phyloP scores from a whole-genome alignment of 345 rosid species.

The Sisymbrium irio region DNA sequence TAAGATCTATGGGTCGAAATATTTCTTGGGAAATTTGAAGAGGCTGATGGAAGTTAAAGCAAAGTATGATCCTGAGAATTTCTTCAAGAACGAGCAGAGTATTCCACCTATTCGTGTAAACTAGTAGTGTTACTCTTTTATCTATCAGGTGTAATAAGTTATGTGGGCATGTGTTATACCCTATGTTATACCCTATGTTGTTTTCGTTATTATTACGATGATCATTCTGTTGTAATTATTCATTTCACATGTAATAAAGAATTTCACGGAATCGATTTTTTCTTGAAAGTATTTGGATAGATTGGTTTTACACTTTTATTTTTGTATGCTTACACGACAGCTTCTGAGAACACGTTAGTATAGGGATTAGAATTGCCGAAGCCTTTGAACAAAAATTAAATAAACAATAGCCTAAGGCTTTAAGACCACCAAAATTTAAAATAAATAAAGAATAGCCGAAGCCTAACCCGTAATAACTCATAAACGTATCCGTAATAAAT shows the following conservation, averaged over 20 bases:
- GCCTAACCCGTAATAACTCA: not conserved
- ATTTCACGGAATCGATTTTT: not conserved
- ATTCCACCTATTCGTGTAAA: slow-evolving; percentile 29
- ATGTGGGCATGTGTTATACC: not conserved
- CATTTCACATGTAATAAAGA: not conserved
- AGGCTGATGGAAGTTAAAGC: slow-evolving; percentile 42
- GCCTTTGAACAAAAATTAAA: not conserved
- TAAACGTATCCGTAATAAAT: not conserved
- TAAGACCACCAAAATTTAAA: too few relatives aligned
- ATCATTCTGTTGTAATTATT: not conserved
- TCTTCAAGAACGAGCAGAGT: slow-evolving; percentile 44
- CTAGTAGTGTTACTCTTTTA: not conserved
- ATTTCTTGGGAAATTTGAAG: slow-evolving; percentile 39
- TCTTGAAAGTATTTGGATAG: not conserved
- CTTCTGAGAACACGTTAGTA: not conserved
- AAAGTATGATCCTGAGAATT: slow-evolving; percentile 41
- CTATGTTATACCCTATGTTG: not conserved
- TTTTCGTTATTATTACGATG: not conserved
- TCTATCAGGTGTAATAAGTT: not conserved
- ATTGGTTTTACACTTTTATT: too few relatives aligned
- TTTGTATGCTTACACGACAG: too few relatives aligned
- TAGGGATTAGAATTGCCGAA: not conserved
- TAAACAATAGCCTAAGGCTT: too few relatives aligned
- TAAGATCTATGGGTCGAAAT: slow-evolving; percentile 42
- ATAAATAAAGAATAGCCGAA: not conserved